Percentiles rank a stretch among this genome's conserved stretches.
Conservation (phyloP, 1,139 yeast species). For the Diutina catenulata region DNA sequence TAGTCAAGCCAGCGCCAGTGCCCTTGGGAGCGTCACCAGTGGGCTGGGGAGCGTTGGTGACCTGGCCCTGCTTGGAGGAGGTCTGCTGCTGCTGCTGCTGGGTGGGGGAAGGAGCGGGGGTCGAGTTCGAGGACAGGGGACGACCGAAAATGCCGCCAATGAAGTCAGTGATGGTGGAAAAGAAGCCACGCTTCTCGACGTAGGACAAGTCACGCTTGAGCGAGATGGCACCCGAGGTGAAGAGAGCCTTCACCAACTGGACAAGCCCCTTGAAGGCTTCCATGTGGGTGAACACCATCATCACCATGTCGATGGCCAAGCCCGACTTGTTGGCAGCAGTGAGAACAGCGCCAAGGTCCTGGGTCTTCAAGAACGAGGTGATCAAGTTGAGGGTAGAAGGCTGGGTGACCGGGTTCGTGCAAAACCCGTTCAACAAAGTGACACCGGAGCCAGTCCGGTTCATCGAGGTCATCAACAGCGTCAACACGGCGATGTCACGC, state of each 20-base stretch:
- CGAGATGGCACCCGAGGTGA: not conserved
- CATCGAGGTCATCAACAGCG: not conserved
- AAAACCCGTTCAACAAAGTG: not conserved
- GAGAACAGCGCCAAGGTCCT: not conserved
- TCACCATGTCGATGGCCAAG: constrained; percentile 2
- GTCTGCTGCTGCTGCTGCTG: not conserved
- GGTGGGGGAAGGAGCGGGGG: not conserved
- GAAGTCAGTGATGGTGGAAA: not conserved
- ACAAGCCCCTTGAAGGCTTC: constrained; percentile 6
- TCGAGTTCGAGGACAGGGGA: not conserved
- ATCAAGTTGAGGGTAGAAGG: not conserved
- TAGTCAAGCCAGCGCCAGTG: not conserved
- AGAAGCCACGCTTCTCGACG: not conserved
- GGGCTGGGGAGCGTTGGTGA: not conserved
- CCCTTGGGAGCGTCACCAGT: not conserved
- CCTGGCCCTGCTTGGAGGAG: not conserved
- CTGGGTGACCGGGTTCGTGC: constrained; percentile 2
- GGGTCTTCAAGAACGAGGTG: not conserved
- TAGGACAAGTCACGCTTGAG: constrained; percentile 1
- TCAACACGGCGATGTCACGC: constrained; percentile 1
- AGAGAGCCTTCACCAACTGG: not conserved
- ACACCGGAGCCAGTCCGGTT: constrained; percentile 5
- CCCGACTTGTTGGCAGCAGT: constrained; percentile 2
- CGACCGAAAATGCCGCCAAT: not conserved
- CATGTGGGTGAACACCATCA: constrained; percentile 4